These are phyloP conservation scores for Colletotrichum tanaceti DNA, from an alignment of 2,329 filamentous ascomycete genomes.

Conservation along the genomic window DNA sequence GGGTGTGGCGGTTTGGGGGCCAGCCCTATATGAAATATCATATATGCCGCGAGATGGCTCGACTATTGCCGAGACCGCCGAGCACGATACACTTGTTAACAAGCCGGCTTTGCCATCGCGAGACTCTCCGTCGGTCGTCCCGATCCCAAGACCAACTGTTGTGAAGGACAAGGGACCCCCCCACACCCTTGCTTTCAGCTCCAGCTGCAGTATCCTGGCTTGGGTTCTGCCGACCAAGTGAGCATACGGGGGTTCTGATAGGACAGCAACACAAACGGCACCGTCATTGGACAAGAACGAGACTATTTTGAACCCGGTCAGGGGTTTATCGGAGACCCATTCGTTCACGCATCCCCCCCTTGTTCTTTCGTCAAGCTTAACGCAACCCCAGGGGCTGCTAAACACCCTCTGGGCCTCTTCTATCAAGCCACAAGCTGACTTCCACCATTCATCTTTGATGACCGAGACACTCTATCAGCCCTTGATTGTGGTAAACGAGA, in stretches of 20 bases:
- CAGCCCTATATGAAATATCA: background rate
- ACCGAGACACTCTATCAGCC: background rate
- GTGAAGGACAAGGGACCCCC: background rate
- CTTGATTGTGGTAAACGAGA: background rate
- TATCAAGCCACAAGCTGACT: background rate
- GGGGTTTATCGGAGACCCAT: background rate
- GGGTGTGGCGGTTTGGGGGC: constrained; percentile 10
- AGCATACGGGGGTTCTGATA: background rate
- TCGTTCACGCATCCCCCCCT: background rate
- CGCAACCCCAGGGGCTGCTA: background rate
- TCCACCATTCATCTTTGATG: constrained; percentile 10
- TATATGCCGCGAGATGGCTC: background rate
- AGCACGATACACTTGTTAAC: no score
- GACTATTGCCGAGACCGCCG: background rate
- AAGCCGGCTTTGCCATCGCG: background rate
- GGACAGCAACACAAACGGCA: background rate
- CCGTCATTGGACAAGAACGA: background rate
- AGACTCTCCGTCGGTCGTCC: background rate
- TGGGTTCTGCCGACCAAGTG: background rate
- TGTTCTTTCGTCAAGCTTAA: background rate
- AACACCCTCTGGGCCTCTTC: background rate
- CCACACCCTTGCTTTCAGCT: constrained; percentile 16
- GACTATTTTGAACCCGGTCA: background rate
- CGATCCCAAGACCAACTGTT: no score
- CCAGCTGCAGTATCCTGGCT: constrained; percentile 11